phyloP scores from a whole-genome alignment of 2,329 filamentous ascomycete genomes.

The Aspergillus phoenicis region DNA sequence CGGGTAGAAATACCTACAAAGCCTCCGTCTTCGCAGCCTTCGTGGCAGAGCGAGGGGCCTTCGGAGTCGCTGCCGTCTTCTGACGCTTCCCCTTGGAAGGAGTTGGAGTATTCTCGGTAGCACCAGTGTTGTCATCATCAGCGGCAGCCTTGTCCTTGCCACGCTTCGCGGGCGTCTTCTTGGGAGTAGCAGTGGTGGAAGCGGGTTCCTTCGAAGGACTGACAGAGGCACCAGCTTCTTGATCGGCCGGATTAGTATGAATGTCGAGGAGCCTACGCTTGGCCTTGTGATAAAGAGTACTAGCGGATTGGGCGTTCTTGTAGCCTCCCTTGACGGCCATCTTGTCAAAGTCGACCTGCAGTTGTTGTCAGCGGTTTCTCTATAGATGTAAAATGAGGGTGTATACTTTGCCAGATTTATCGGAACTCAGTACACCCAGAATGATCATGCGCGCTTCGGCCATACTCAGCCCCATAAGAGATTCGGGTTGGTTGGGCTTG shows the following conservation, averaged over 20 bases:
- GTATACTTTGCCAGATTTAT: conserved; percentile 21
- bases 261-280: conserved; percentile 41
- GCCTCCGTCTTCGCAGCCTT: conserved; percentile 1
- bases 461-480: conserved; percentile 19
- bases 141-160: conserved; percentile 22
- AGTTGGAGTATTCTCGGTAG: conserved; percentile 5
- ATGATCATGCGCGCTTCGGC: conserved; percentile 26
- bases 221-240: not conserved
- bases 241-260: too few species aligned
- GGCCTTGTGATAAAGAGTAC: conserved; percentile 37
- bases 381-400: not conserved
- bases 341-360: conserved; percentile 43
- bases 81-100: conserved; percentile 27
- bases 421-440: conserved; percentile 20
- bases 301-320: conserved; percentile 40
- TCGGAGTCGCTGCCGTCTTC: conserved; percentile 24
- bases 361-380: conserved; percentile 1
- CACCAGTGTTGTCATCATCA: conserved; percentile 9
- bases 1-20: not conserved
- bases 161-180: conserved; percentile 24
- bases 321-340: conserved; percentile 40
- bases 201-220: not conserved
- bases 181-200: conserved; percentile 15
- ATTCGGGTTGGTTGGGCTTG: conserved; percentile 19
- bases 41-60: conserved; percentile 15